Evolutionary conservation across 2,329 filamentous ascomycete species (phyloP).

Genomic region (Curvularia sp.): DNA sequence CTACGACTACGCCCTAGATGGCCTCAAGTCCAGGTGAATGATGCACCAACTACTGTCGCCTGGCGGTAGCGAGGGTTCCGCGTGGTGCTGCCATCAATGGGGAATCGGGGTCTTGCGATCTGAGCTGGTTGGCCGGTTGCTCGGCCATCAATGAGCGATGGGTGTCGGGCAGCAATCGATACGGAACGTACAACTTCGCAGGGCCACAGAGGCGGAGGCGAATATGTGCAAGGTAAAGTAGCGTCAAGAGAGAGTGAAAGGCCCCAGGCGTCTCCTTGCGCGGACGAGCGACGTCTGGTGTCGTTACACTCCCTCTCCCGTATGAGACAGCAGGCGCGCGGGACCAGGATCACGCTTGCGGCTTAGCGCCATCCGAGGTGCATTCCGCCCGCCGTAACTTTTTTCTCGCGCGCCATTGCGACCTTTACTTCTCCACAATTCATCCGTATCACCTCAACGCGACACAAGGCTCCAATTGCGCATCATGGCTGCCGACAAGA

Average conservation of each 20-base stretch:
- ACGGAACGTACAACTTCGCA: not conserved
- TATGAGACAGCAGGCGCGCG: conserved; percentile 30
- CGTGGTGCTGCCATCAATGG: conserved; percentile 32
- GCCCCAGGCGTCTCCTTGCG: conserved; percentile 22
- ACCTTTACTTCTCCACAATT: conserved; percentile 11
- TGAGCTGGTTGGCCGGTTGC: conserved; percentile 14
- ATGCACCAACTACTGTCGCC: conserved; percentile 18
- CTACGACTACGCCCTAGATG: not conserved
- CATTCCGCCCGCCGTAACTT: conserved; percentile 30
- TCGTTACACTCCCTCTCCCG: conserved; percentile 26
- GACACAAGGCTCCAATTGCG: conserved; percentile 12
- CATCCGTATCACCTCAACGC: not conserved
- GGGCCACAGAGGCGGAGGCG: not conserved
- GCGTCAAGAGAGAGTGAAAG: conserved; percentile 17
- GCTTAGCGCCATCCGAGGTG: conserved; percentile 26
- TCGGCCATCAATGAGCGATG: conserved; percentile 13
- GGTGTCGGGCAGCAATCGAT: conserved; percentile 9
- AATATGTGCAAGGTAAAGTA: conserved; percentile 10
- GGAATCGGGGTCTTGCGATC: conserved; percentile 24
- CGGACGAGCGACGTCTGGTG: conserved; percentile 24
- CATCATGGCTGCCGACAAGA: conserved; percentile 39
- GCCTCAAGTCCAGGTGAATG: not conserved
- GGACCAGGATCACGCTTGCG: conserved; percentile 18
- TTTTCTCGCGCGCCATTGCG: conserved; percentile 26
- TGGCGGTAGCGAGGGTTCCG: conserved; percentile 24